Evolutionary conservation across 352 stramenopile species (phyloP).

Genomic region (Albugo candida): DNA sequence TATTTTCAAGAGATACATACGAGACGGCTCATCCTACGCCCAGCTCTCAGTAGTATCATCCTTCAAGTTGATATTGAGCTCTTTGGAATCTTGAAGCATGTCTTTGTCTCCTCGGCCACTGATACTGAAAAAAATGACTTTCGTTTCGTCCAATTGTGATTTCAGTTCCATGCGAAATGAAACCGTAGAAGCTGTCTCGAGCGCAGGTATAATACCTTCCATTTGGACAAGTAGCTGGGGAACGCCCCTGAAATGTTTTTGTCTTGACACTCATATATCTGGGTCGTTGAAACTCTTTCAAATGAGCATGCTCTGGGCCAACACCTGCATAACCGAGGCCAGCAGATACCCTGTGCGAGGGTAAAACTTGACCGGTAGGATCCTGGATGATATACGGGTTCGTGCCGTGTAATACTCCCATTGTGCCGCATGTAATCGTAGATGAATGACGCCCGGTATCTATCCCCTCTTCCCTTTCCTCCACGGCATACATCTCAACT

Average conservation of each 20-base stretch:
- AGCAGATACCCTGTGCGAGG: slow-evolving; percentile 90
- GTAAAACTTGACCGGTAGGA: slow-evolving; percentile 84
- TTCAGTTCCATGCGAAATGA: slow-evolving; percentile 88
- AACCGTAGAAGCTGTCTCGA: slow-evolving; percentile 93
- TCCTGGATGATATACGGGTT: slow-evolving; percentile 96
- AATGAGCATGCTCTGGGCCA: slow-evolving; percentile 93
- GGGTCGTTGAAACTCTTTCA: slow-evolving; percentile 88
- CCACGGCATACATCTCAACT: slow-evolving; percentile 90
- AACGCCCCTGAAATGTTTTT: slow-evolving; percentile 70
- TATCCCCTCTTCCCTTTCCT: slow-evolving; percentile 88
- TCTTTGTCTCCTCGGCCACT: slow-evolving; percentile 97
- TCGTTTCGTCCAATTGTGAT: slow-evolving; percentile 67
- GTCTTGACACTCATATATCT: slow-evolving; percentile 92
- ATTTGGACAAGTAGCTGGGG: slow-evolving; percentile 67
- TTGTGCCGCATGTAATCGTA: slow-evolving; percentile 84
- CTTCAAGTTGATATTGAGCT: slow-evolving; percentile 85
- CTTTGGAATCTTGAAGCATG: slow-evolving; percentile 94
- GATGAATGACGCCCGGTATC: slow-evolving; percentile 84
- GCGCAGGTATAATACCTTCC: too few relatives aligned
- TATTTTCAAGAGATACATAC: too few relatives aligned
- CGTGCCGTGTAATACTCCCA: slow-evolving; percentile 93
- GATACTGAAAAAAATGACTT: slow-evolving; percentile 94
- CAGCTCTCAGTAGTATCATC: slow-evolving; percentile 69
- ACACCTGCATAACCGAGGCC: too few relatives aligned
- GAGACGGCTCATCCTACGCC: too few relatives aligned